These are phyloP conservation scores for Exophiala viscosa DNA, from an alignment of 2,329 filamentous ascomycete species.

Conservation along the genomic window DNA sequence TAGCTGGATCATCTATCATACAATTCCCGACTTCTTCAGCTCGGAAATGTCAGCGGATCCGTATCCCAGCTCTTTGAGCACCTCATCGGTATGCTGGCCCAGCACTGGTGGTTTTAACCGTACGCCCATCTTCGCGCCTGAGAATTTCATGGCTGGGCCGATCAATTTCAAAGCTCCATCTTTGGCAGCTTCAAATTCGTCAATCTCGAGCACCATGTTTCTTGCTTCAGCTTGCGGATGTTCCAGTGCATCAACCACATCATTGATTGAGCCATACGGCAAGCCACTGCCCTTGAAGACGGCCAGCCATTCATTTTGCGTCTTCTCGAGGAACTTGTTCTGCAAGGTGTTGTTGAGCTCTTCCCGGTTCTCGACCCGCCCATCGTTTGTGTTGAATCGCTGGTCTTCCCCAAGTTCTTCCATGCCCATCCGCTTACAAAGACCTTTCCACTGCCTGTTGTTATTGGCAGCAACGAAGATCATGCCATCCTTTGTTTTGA, in stretches of 20 bases:
- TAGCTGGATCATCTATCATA: constrained; percentile 6
- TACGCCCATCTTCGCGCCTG: constrained; percentile 17
- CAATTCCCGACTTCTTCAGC: constrained; percentile 25
- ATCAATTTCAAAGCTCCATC: constrained; percentile 24
- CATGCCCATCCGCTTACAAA: constrained; percentile 20
- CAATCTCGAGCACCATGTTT: constrained; percentile 24
- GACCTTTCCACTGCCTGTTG: constrained; percentile 26
- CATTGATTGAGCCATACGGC: constrained; percentile 27
- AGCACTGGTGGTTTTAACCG: constrained; percentile 23
- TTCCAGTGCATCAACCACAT: constrained; percentile 26
- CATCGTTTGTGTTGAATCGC: constrained; percentile 24
- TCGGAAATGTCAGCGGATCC: constrained; percentile 17
- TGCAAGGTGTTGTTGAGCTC: constrained; percentile 22
- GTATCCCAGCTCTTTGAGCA: constrained; percentile 21
- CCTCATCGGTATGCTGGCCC: constrained; percentile 25
- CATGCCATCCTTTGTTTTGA: constrained; percentile 22
- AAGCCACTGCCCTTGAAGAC: constrained; percentile 26
- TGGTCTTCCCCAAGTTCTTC: constrained; percentile 14
- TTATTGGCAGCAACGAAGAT: constrained; percentile 27
- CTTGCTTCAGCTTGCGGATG: constrained; percentile 23
- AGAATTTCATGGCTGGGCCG: constrained; percentile 26
- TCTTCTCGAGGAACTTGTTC: constrained; percentile 19
- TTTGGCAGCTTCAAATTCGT: constrained; percentile 24
- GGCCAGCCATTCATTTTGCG: constrained; percentile 20
- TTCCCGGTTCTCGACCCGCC: constrained; percentile 23